phyloP scores from a whole-genome alignment of 2,329 filamentous ascomycete species.

The Cercospora sp. region DNA sequence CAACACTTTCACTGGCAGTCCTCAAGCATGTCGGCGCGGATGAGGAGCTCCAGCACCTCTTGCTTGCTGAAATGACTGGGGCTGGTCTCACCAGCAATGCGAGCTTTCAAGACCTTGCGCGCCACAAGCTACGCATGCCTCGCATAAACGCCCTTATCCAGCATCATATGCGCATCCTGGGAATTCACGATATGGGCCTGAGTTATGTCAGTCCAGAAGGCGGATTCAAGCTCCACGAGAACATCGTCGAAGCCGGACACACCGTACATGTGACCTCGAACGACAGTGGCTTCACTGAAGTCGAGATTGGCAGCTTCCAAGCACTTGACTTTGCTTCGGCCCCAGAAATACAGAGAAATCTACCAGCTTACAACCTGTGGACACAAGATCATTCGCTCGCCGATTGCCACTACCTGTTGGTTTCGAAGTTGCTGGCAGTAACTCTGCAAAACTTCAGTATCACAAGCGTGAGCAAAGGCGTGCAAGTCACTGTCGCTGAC shows the following conservation, averaged over 20 bases:
- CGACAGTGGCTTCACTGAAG: neutral
- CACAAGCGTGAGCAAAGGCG: neutral
- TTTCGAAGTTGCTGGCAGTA: constrained; percentile 4
- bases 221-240: neutral
- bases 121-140: constrained; percentile 15
- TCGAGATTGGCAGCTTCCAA: constrained; percentile 7
- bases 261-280: neutral
- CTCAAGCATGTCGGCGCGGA: constrained; percentile 22
- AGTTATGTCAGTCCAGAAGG: constrained; percentile 14
- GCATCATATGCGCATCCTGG: constrained; percentile 20
- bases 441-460: constrained; percentile 8
- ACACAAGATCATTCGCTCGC: constrained; percentile 6
- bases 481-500: neutral
- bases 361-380: constrained; percentile 18
- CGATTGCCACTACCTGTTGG: constrained; percentile 14
- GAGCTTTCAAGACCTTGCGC: constrained; percentile 20
- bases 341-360: constrained; percentile 9
- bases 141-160: constrained; percentile 23
- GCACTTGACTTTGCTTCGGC: constrained; percentile 8
- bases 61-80: constrained; percentile 22
- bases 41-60: constrained; percentile 17
- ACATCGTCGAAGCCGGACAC: neutral
- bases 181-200: constrained; percentile 9
- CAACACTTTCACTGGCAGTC: constrained; percentile 20
- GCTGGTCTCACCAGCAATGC: constrained; percentile 5